These are phyloP conservation scores for Trypanosoma cruzi DNA, from an alignment of 208 protist genomes.

Conservation along the genomic window DNA sequence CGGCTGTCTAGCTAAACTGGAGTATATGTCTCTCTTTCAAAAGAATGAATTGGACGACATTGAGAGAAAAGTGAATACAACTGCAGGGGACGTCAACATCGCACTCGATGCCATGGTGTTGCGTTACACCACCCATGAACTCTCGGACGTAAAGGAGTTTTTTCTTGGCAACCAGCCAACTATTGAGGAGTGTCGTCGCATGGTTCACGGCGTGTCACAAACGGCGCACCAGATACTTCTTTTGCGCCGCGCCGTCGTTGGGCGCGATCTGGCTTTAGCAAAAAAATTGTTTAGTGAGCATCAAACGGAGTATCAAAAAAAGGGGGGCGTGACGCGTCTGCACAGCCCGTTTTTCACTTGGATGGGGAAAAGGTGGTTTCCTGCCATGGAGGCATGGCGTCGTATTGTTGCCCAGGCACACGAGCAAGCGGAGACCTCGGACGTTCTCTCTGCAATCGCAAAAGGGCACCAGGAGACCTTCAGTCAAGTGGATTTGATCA, in stretches of 20 bases:
- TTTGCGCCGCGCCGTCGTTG: conserved; percentile 42
- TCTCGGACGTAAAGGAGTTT: conserved; percentile 37
- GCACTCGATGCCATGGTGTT: conserved; percentile 59
- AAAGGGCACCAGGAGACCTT: conserved; percentile 42
- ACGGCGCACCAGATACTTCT: conserved; percentile 46
- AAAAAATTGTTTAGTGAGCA: conserved; percentile 37
- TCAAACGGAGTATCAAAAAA: neutral
- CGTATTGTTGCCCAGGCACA: conserved; percentile 35
- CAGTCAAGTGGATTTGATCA: conserved; percentile 39
- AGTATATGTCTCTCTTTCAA: conserved; percentile 55
- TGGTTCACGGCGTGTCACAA: conserved; percentile 40
- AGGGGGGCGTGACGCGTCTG: conserved; percentile 1
- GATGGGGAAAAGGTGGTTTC: conserved; percentile 70
- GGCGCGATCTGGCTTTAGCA: conserved; percentile 38
- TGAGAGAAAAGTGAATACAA: conserved; percentile 41
- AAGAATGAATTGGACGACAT: conserved; percentile 40
- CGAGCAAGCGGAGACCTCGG: conserved; percentile 32
- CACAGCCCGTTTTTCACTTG: conserved; percentile 58
- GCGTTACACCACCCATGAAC: conserved; percentile 58
- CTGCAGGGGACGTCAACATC: conserved; percentile 32
- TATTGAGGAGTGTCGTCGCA: conserved; percentile 37
- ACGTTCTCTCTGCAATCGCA: conserved; percentile 41
- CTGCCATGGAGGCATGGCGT: conserved; percentile 64
- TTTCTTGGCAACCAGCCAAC: conserved; percentile 35
- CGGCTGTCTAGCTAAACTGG: conserved; percentile 52